Percentiles rank a stretch among this genome's conserved stretches.
These are phyloP conservation scores for Begonia peltatifolia DNA, from an alignment of 306 rosid genomes.

Conservation along the genomic window DNA sequence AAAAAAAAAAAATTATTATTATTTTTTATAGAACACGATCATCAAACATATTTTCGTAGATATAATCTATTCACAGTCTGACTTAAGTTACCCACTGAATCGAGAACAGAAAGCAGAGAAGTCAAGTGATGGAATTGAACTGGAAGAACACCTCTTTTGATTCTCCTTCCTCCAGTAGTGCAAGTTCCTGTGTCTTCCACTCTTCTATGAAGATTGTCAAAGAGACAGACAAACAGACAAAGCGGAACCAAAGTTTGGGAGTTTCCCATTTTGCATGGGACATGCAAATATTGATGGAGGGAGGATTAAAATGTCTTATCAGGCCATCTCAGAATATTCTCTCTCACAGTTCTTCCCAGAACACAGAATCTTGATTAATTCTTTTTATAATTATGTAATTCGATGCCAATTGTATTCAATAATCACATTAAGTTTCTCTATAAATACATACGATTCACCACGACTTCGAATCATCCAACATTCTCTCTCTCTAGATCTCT, in stretches of 20 bases:
- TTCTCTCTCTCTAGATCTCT: conserved; percentile 1
- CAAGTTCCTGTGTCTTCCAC: background rate
- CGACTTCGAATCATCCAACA: conserved; percentile 16
- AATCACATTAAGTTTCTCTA: conserved; percentile 11
- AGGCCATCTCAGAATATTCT: conserved; percentile 14
- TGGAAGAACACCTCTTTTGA: background rate
- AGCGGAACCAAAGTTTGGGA: background rate
- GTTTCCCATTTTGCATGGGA: conserved; percentile 24
- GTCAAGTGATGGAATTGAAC: background rate
- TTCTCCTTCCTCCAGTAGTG: background rate
- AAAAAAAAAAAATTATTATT: no score
- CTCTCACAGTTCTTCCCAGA: background rate
- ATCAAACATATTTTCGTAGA: no score
- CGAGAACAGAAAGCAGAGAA: background rate
- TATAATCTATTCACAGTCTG: no score
- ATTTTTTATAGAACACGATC: no score
- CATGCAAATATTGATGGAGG: conserved; percentile 24
- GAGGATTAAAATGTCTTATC: conserved; percentile 23
- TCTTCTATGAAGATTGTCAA: background rate
- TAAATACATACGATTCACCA: conserved; percentile 20
- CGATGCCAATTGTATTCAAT: background rate
- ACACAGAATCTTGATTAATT: background rate
- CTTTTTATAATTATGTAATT: background rate
- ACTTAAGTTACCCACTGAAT: no score
- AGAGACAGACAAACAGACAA: background rate